Evolutionary conservation across 2,329 filamentous ascomycete genomes (phyloP).

Genomic region (Ophiostoma triangulosporum): DNA sequence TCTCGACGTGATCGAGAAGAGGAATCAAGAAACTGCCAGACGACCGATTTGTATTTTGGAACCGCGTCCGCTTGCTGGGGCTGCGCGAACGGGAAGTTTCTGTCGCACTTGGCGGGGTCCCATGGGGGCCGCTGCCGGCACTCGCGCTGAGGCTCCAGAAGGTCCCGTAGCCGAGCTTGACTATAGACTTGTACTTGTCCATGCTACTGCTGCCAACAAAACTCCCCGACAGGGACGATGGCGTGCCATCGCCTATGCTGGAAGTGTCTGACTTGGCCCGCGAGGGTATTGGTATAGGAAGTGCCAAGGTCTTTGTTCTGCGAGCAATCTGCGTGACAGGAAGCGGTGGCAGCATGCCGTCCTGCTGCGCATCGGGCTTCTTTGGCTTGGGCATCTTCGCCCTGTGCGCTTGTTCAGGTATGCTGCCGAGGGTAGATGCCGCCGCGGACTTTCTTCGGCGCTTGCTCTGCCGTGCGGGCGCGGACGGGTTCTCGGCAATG

Average conservation of each 20-base stretch:
- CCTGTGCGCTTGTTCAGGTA: conserved; percentile 7
- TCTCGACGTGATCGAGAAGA: conserved; percentile 47
- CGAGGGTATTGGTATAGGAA: background rate
- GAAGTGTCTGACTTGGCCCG: conserved; percentile 5
- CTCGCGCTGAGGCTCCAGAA: conserved; percentile 41
- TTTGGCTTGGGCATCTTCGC: background rate
- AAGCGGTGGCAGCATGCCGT: conserved; percentile 10
- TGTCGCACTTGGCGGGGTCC: background rate
- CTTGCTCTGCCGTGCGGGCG: conserved; percentile 38
- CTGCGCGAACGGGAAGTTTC: background rate
- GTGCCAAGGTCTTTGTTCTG: conserved; percentile 1
- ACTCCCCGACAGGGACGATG: conserved; percentile 3
- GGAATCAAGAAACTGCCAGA: conserved; percentile 51
- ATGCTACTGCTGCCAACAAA: conserved; percentile 22
- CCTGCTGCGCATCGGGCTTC: background rate
- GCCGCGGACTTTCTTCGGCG: conserved; percentile 18
- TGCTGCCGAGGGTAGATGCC: conserved; percentile 5
- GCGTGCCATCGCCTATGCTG: background rate
- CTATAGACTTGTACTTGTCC: conserved; percentile 46
- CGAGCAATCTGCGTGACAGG: conserved; percentile 15
- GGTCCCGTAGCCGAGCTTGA: conserved; percentile 55
- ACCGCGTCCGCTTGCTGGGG: background rate
- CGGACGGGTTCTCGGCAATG: conserved; percentile 62
- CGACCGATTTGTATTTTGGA: conserved; percentile 5
- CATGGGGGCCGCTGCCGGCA: conserved; percentile 1